Conservation (phyloP, 1,284 basidiomycete species). For the Dichomitus squalens region DNA sequence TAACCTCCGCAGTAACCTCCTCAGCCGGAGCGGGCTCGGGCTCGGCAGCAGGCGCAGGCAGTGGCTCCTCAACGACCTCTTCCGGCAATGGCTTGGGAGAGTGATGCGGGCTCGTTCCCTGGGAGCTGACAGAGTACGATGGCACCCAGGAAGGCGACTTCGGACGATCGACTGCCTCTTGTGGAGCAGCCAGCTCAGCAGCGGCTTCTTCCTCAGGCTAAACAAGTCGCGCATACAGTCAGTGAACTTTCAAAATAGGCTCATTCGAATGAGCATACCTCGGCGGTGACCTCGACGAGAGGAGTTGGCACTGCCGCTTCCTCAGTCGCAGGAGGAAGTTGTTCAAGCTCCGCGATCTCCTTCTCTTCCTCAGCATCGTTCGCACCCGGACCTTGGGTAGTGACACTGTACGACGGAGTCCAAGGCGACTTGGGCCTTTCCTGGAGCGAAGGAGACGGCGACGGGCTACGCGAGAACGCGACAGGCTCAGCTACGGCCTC, state of each 20-base stretch:
- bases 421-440: slow-evolving; percentile 43
- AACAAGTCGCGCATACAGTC: background rate
- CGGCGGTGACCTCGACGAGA: slow-evolving; percentile 18
- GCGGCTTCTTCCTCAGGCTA: slow-evolving; percentile 7
- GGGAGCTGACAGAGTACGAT: slow-evolving; percentile 39
- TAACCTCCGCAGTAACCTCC: background rate
- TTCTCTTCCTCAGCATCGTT: slow-evolving; percentile 26
- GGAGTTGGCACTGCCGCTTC: slow-evolving; percentile 2
- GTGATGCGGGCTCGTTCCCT: slow-evolving; percentile 30
- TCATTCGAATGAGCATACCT: slow-evolving; percentile 4
- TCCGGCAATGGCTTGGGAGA: slow-evolving; percentile 16
- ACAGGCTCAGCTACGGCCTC: background rate
- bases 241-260: background rate
- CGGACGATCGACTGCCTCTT: slow-evolving; percentile 9
- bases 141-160: slow-evolving; percentile 37
- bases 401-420: slow-evolving; percentile 47
- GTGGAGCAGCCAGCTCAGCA: slow-evolving; percentile 3
- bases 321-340: slow-evolving; percentile 21
- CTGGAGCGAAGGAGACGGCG: slow-evolving; percentile 15
- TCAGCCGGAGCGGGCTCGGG: background rate
- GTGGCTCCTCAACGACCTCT: slow-evolving; percentile 8
- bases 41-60: background rate
- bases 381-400: slow-evolving; percentile 37
- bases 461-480: slow-evolving; percentile 13
- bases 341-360: slow-evolving; percentile 31